These are phyloP conservation scores for Phytophthora chlamydospora DNA, from an alignment of 352 stramenopile species.

Conservation along the genomic window DNA sequence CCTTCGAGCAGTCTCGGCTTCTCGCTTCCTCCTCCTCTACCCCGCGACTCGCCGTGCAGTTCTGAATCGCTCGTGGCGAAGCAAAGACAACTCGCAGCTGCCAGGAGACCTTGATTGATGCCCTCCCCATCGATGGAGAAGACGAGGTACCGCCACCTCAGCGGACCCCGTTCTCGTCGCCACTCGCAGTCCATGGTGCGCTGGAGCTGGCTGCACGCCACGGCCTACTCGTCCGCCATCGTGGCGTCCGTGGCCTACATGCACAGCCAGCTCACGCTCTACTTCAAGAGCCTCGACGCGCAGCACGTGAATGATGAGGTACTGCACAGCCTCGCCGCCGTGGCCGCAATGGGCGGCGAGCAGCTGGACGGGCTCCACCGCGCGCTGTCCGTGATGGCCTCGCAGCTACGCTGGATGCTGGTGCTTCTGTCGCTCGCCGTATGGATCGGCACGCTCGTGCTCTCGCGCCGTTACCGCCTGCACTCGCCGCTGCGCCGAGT, in stretches of 20 bases:
- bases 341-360: constrained; percentile 34
- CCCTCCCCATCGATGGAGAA: constrained; percentile 19
- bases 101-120: no score
- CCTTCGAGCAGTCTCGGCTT: not conserved
- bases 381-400: constrained; percentile 38
- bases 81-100: not conserved
- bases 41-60: constrained; percentile 8
- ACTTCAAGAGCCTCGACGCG: constrained; percentile 45
- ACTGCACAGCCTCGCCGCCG: constrained; percentile 38
- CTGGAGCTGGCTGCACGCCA: constrained; percentile 83
- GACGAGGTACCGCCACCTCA: constrained; percentile 14
- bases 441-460: constrained; percentile 54
- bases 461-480: constrained; percentile 53
- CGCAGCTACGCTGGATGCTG: constrained; percentile 49
- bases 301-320: constrained; percentile 44
- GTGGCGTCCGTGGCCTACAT: constrained; percentile 77
- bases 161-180: constrained; percentile 17
- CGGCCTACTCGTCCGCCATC: constrained; percentile 67
- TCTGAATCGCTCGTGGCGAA: constrained; percentile 20
- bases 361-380: constrained; percentile 42
- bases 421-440: constrained; percentile 44
- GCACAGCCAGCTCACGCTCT: constrained; percentile 54
- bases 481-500: constrained; percentile 57
- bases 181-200: constrained; percentile 38
- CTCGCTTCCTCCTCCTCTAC: not conserved